A percentile compares a stretch with the other conserved stretches of the same genome.
These are phyloP conservation scores for Sisymbrium irio DNA, from an alignment of 345 rosid species.

Conservation along the genomic window DNA sequence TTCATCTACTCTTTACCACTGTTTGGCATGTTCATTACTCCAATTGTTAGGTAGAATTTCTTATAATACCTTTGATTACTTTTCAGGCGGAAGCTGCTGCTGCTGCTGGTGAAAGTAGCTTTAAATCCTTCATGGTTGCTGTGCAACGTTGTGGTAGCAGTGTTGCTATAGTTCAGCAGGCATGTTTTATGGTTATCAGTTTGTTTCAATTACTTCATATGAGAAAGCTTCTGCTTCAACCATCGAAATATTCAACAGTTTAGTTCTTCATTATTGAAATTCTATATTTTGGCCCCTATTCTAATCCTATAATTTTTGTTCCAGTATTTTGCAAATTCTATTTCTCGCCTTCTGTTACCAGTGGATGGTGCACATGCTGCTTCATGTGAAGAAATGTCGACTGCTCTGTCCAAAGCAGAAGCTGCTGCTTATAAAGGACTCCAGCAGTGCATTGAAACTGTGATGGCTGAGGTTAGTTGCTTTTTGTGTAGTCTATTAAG, in stretches of 20 bases:
- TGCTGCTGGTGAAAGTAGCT: conserved; percentile 99
- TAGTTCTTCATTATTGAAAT: background rate
- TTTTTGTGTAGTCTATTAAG: conserved; percentile 16
- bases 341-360: conserved; percentile 90
- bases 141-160: conserved; percentile 97
- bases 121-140: conserved; percentile 98
- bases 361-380: conserved; percentile 99
- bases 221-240: conserved; percentile 17
- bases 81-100: conserved; percentile 98
- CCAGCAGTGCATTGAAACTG: conserved; percentile 99
- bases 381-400: conserved; percentile 99
- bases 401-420: conserved; percentile 98
- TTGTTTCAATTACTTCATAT: conserved; percentile 17
- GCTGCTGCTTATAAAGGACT: conserved; percentile 98
- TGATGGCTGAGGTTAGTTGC: conserved; percentile 91
- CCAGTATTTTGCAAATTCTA: conserved; percentile 94
- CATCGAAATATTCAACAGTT: background rate
- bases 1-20: conserved; percentile 14
- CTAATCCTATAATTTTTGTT: conserved; percentile 22
- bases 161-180: conserved; percentile 96
- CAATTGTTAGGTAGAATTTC: background rate
- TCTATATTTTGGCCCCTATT: background rate
- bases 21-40: conserved; percentile 9
- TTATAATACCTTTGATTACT: conserved; percentile 30
- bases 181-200: conserved; percentile 33